A percentile compares a stretch with the other conserved stretches of the same genome.
phyloP scores from a whole-genome alignment of 306 rosid species.

The Trifolium dubium region DNA sequence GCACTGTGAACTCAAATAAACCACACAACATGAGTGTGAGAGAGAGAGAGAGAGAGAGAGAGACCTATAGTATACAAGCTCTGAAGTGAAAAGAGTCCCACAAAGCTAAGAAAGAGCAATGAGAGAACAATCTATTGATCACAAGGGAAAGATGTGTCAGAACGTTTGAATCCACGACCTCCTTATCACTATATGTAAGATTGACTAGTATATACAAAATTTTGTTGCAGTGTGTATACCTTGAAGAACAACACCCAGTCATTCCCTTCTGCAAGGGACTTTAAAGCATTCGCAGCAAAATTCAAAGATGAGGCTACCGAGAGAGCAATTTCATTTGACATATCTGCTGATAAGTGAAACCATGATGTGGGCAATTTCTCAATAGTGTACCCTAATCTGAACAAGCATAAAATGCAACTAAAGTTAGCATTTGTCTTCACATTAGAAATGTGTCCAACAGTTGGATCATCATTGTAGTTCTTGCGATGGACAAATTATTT shows the following conservation, averaged over 20 bases:
- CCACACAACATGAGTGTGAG: constrained; percentile 33
- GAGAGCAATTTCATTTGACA: constrained; percentile 57
- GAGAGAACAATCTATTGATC: constrained; percentile 66
- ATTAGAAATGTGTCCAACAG: constrained; percentile 39
- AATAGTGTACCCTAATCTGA: constrained; percentile 77
- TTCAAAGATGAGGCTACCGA: constrained; percentile 77
- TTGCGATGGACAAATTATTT: neutral
- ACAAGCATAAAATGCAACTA: constrained; percentile 37
- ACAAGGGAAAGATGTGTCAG: constrained; percentile 47
- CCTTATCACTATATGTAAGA: constrained; percentile 7
- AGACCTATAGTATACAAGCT: constrained; percentile 71
- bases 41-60: constrained; percentile 44
- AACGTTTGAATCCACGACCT: neutral
- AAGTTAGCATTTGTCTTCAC: constrained; percentile 41
- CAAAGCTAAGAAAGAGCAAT: constrained; percentile 71
- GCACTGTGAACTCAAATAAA: neutral
- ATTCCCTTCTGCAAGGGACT: constrained; percentile 73
- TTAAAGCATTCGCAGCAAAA: constrained; percentile 59
- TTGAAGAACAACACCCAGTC: constrained; percentile 68
- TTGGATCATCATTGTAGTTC: constrained; percentile 29
- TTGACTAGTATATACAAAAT: neutral
- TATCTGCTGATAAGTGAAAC: constrained; percentile 81
- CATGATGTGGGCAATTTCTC: constrained; percentile 75
- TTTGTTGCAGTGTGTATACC: constrained; percentile 48
- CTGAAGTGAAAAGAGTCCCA: constrained; percentile 73